phyloP scores from a whole-genome alignment of 495 filamentous ascomycete genomes.

The Paragyromitra xinjiangensis region DNA sequence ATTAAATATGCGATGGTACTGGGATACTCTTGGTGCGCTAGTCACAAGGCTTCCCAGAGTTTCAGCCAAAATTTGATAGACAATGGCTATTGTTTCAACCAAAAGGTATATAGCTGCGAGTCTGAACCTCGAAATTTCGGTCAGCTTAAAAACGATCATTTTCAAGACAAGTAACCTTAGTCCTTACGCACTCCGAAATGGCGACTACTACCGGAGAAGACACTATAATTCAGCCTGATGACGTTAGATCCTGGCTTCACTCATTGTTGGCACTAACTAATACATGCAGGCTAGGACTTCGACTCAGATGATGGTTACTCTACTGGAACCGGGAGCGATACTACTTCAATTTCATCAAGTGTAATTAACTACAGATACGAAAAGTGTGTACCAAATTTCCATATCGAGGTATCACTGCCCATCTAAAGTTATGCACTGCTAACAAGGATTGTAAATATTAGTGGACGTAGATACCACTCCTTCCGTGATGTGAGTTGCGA shows the following conservation, averaged over 20 bases:
- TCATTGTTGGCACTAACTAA: not conserved
- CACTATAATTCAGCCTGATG: constrained; percentile 7
- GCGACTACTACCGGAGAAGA: not conserved
- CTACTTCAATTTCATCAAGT: constrained; percentile 14
- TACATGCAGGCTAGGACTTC: not conserved
- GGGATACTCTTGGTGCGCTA: not conserved
- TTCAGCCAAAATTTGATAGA: not conserved
- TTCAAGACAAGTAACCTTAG: not conserved
- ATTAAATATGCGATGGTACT: too few species aligned
- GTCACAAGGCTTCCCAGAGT: not conserved
- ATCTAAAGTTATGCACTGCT: not conserved
- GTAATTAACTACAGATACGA: constrained; percentile 27
- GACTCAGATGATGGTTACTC: constrained; percentile 24
- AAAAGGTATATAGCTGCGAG: constrained; percentile 9
- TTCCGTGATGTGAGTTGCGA: constrained; percentile 16
- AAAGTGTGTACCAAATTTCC: not conserved
- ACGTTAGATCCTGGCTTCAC: not conserved
- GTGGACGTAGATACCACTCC: constrained; percentile 28
- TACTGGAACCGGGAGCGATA: constrained; percentile 1
- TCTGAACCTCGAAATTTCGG: not conserved
- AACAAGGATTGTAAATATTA: not conserved
- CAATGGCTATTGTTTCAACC: constrained; percentile 15
- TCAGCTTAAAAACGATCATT: not conserved
- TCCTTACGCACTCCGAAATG: not conserved
- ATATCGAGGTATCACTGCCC: too few species aligned